These are phyloP conservation scores for Sclerospora graminicola DNA, from an alignment of 352 stramenopile genomes.

Conservation along the genomic window DNA sequence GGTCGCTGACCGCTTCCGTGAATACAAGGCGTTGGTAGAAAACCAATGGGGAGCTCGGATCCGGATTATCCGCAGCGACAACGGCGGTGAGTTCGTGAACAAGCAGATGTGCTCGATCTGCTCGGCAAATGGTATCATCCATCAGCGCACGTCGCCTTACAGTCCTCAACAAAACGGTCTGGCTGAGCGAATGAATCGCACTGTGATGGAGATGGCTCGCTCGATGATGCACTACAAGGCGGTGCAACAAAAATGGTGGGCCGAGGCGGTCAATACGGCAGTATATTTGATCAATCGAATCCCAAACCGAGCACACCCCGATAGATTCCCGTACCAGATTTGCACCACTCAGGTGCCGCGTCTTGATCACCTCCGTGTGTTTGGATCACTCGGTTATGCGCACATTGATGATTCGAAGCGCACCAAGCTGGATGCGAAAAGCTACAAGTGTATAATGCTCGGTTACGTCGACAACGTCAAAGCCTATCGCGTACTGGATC, in stretches of 20 bases:
- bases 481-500: constrained; percentile 11
- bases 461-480: constrained; percentile 13
- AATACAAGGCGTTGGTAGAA: not conserved
- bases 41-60: not conserved
- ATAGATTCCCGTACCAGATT: constrained; percentile 13
- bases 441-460: constrained; percentile 13
- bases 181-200: not conserved
- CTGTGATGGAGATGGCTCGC: too few species aligned
- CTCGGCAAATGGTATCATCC: not conserved
- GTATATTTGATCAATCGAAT: too few species aligned
- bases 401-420: constrained; percentile 16
- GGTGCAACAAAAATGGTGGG: too few species aligned
- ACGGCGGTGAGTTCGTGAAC: not conserved
- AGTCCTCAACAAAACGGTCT: not conserved
- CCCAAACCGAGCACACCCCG: too few species aligned
- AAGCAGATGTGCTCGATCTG: not conserved
- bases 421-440: constrained; percentile 18
- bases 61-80: not conserved
- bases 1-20: not conserved
- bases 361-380: constrained; percentile 16
- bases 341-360: constrained; percentile 2
- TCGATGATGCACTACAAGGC: too few species aligned
- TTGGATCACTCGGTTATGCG: constrained; percentile 14
- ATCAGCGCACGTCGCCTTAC: not conserved
- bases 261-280: too few species aligned